Evolutionary conservation across 225 moss, liverwort and hornwort species (phyloP).

Genomic region (Rhytidiadelphus loreus): DNA sequence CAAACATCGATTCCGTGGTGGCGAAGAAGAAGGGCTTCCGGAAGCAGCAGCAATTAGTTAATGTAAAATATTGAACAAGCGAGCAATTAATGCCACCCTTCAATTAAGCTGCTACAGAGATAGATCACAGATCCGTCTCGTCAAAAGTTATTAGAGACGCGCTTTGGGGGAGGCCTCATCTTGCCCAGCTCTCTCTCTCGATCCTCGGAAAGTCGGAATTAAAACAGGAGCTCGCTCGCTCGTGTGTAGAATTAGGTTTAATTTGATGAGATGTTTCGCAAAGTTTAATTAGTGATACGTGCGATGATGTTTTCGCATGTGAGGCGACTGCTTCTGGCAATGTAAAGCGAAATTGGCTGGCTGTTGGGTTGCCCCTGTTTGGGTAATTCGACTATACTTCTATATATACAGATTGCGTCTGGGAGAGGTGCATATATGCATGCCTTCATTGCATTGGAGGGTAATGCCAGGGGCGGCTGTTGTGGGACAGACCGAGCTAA

Average conservation of each 20-base stretch:
- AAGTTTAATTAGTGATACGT: background rate
- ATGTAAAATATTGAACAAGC: background rate
- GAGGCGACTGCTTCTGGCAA: background rate
- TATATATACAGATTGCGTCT: background rate
- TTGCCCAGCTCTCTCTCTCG: background rate
- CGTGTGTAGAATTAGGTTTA: background rate
- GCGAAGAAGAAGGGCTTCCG: background rate
- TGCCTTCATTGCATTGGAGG: background rate
- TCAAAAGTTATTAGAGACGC: background rate
- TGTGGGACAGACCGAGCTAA: background rate
- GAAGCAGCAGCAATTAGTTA: background rate
- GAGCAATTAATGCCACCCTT: background rate
- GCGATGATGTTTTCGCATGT: background rate
- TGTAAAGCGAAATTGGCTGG: background rate
- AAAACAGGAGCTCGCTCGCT: background rate
- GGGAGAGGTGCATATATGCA: background rate
- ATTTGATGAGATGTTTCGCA: background rate
- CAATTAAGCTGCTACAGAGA: background rate
- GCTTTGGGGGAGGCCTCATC: background rate
- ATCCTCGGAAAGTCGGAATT: background rate
- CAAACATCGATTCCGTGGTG: background rate
- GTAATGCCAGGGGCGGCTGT: background rate
- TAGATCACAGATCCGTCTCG: background rate
- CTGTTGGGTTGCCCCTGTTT: background rate
- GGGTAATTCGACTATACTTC: background rate